phyloP scores from a whole-genome alignment of 164 flowering plant genomes.

The Aristolochia contorta region DNA sequence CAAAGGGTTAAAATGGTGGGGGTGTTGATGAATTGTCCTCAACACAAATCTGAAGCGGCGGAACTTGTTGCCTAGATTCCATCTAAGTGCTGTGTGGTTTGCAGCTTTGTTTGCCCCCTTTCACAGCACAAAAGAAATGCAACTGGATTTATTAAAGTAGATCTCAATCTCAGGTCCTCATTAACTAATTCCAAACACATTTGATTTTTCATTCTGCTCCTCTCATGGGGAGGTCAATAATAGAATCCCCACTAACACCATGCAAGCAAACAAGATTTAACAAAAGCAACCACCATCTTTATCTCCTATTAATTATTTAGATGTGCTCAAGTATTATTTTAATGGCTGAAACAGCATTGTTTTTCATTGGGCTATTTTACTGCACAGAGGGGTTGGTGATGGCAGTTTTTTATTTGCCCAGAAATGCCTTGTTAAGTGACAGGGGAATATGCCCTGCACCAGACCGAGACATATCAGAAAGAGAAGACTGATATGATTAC shows the following conservation, averaged over 20 bases:
- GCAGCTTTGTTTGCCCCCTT: not conserved
- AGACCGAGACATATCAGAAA: not conserved
- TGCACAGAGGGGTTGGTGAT: not conserved
- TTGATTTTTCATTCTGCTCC: not conserved
- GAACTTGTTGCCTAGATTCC: conserved; percentile 7
- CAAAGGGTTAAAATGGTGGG: too few species aligned
- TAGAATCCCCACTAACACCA: conserved; percentile 9
- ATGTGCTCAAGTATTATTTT: too few species aligned
- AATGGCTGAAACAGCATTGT: too few species aligned
- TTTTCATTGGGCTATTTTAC: too few species aligned
- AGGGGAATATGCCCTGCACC: not conserved
- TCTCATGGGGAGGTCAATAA: not conserved
- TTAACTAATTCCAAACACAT: not conserved
- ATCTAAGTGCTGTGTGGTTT: conserved; percentile 7
- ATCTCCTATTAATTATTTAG: not conserved
- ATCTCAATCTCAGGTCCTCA: not conserved
- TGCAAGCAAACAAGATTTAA: not conserved
- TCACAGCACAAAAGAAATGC: not conserved
- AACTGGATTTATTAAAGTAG: conserved; percentile 1
- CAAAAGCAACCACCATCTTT: not conserved
- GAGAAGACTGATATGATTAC: too few species aligned
- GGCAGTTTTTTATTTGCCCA: not conserved
- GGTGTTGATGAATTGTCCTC: too few species aligned
- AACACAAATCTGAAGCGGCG: not conserved
- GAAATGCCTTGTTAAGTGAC: not conserved